phyloP scores from a whole-genome alignment of 352 stramenopile genomes.

The Pythium pyrilobum region DNA sequence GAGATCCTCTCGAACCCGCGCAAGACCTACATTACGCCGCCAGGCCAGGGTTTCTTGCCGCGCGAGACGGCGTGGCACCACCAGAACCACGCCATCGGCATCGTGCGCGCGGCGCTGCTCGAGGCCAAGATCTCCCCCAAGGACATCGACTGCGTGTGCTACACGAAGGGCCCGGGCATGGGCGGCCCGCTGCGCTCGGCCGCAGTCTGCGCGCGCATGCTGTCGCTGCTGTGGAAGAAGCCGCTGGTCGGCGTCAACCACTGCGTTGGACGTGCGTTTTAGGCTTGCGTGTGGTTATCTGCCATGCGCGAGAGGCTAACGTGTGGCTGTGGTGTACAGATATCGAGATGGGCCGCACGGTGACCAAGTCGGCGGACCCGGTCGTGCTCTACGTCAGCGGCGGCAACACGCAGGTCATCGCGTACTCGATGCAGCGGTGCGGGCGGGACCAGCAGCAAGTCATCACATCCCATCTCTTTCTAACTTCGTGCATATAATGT shows the following conservation, averaged over 20 bases:
- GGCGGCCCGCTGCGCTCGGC: conserved; percentile 96
- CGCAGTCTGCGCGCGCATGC: conserved; percentile 92
- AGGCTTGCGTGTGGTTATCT: background rate
- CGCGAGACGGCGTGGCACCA: conserved; percentile 99
- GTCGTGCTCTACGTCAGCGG: conserved; percentile 99
- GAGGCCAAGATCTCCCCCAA: conserved; percentile 86
- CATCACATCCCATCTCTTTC: background rate
- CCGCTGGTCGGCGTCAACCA: conserved; percentile 98
- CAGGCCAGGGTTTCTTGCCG: conserved; percentile 97
- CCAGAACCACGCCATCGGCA: conserved; percentile 94
- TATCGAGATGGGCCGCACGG: conserved; percentile 99
- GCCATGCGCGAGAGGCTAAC: background rate
- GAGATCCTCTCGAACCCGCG: conserved; percentile 97
- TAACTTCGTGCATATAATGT: too few species aligned
- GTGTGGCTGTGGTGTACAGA: conserved; percentile 37
- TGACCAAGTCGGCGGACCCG: conserved; percentile 93
- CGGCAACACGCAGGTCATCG: conserved; percentile 98
- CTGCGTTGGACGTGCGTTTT: conserved; percentile 93
- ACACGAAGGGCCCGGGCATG: conserved; percentile 97
- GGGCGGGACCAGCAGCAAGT: background rate
- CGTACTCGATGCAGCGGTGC: conserved; percentile 84
- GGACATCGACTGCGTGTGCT: conserved; percentile 93
- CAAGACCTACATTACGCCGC: conserved; percentile 99
- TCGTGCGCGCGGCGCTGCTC: conserved; percentile 92
- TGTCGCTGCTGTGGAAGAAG: conserved; percentile 94